These are phyloP conservation scores for Leishmania mexicana DNA, from an alignment of 208 protist genomes.

Conservation along the genomic window DNA sequence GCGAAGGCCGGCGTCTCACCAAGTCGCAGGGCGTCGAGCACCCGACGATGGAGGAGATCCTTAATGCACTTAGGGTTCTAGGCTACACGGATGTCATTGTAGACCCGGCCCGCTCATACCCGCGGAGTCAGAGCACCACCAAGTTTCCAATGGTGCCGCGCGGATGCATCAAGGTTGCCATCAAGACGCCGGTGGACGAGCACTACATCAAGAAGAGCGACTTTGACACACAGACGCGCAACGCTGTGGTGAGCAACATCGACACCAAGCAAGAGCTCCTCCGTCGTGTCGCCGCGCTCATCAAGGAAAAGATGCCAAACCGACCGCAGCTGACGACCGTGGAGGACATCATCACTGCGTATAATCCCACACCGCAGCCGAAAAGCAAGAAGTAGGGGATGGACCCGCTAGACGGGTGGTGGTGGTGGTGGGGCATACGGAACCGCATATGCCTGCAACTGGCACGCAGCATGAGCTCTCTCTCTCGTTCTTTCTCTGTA, in stretches of 20 bases:
- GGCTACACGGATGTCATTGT: constrained; percentile 67
- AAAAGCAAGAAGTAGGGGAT: constrained; percentile 33
- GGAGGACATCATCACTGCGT: constrained; percentile 40
- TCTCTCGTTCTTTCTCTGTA: not conserved
- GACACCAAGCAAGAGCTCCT: constrained; percentile 78
- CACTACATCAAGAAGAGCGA: constrained; percentile 91
- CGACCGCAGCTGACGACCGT: constrained; percentile 46
- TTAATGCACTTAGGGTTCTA: constrained; percentile 46
- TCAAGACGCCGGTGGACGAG: constrained; percentile 71
- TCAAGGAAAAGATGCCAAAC: constrained; percentile 54
- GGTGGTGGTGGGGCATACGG: not conserved
- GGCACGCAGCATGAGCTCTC: not conserved
- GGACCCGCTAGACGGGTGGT: not conserved
- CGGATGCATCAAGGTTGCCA: constrained; percentile 72
- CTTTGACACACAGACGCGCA: constrained; percentile 83
- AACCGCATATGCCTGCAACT: not conserved
- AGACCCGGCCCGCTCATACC: constrained; percentile 54
- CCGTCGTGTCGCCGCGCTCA: constrained; percentile 62
- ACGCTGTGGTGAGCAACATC: constrained; percentile 56
- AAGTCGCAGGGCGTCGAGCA: constrained; percentile 65
- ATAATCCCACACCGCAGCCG: constrained; percentile 38
- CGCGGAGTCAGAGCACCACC: constrained; percentile 59
- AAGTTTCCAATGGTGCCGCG: constrained; percentile 74
- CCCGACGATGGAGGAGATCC: constrained; percentile 76
- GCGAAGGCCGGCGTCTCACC: constrained; percentile 77